These are phyloP conservation scores for Fusarium sp. DNA, from an alignment of 2,329 filamentous ascomycete genomes.

Conservation along the genomic window DNA sequence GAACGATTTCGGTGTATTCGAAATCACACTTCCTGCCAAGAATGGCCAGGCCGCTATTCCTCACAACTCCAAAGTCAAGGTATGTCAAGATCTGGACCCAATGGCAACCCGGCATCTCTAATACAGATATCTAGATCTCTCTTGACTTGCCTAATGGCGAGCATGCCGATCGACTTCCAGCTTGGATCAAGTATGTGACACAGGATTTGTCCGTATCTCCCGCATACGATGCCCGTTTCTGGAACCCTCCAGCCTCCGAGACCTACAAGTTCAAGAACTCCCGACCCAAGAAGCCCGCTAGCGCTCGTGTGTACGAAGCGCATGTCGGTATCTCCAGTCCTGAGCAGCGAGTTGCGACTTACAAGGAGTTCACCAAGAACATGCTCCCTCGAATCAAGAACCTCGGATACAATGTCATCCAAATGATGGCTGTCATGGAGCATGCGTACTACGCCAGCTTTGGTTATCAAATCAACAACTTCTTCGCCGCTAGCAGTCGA, in stretches of 20 bases:
- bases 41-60: conserved; percentile 82
- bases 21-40: conserved; percentile 79
- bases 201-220: conserved; percentile 92
- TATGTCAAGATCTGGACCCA: conserved; percentile 49
- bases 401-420: conserved; percentile 96
- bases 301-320: conserved; percentile 96
- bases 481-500: conserved; percentile 96
- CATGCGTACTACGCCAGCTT: conserved; percentile 99
- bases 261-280: conserved; percentile 86
- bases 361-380: conserved; percentile 95
- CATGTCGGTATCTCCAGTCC: conserved; percentile 97
- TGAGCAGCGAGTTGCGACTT: conserved; percentile 88
- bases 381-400: conserved; percentile 91
- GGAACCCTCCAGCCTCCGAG: conserved; percentile 86
- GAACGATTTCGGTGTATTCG: conserved; percentile 86
- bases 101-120: not conserved
- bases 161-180: conserved; percentile 86
- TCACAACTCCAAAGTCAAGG: conserved; percentile 97
- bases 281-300: conserved; percentile 84
- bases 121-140: conserved; percentile 71
- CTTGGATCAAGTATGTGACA: conserved; percentile 97
- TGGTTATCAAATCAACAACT: conserved; percentile 98
- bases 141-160: conserved; percentile 83
- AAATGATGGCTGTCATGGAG: conserved; percentile 99
- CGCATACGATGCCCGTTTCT: conserved; percentile 94